Percentiles rank a stretch among this genome's conserved stretches.
These are phyloP conservation scores for Malus sieversii DNA, from an alignment of 306 rosid species.

Conservation along the genomic window DNA sequence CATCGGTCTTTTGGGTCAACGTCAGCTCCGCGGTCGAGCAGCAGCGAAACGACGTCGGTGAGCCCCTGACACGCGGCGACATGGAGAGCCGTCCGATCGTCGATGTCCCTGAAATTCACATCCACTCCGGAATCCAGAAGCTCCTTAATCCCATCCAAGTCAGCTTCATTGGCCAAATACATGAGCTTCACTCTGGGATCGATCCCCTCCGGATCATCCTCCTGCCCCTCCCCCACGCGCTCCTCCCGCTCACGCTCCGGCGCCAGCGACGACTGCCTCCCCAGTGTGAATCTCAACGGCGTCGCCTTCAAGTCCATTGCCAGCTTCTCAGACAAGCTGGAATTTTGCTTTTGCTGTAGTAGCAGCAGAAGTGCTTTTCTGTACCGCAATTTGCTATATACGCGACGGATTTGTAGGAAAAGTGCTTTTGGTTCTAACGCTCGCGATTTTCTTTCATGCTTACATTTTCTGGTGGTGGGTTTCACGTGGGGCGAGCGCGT, in stretches of 20 bases:
- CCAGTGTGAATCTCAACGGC: constrained; percentile 52
- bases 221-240: constrained; percentile 4
- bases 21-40: constrained; percentile 59
- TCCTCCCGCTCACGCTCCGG: constrained; percentile 32
- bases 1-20: constrained; percentile 69
- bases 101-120: constrained; percentile 72
- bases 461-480: background rate
- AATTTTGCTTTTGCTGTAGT: background rate
- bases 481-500: constrained; percentile 24
- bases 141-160: constrained; percentile 72
- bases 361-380: background rate
- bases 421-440: background rate
- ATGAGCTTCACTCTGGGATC: constrained; percentile 65
- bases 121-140: constrained; percentile 52
- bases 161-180: constrained; percentile 78
- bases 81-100: constrained; percentile 82
- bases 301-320: constrained; percentile 53
- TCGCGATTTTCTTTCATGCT: background rate
- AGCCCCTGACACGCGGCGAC: constrained; percentile 76
- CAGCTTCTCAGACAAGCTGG: background rate
- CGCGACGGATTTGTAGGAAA: constrained; percentile 3
- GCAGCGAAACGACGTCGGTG: constrained; percentile 52
- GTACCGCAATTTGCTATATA: background rate
- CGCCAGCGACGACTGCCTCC: constrained; percentile 85
- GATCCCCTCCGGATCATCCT: constrained; percentile 19